Evolutionary conservation across 805 yeast species (phyloP), one percentile per base, ranked within the genome.

Genomic region (Scheffersomyces amazonensis): DNA sequence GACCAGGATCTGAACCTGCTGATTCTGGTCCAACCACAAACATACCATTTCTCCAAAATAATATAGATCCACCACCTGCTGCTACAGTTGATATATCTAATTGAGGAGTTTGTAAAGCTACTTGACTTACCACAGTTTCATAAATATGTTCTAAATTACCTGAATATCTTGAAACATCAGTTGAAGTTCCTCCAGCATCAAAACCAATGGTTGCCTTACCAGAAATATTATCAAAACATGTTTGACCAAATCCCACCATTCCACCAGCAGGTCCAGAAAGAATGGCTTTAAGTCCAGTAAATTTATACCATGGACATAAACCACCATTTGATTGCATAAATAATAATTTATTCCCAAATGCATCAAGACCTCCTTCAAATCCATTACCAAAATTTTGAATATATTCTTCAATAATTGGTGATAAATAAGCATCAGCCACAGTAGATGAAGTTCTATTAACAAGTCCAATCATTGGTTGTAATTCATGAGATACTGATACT

Each of bases 241-340:
- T 90, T 36, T 78, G 74, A 0, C 96, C 87, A 50, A 80, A 87
- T 0, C 98, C 98, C 23, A 91, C 96, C 41, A 91, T 95, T 35
- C 98, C 98, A 27, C 98, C 98, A 8, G 98, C 98, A 2, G 98
- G 98, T 2, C 98, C 98, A 1, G 96, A 87, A 24, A 91, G 63
- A 34, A 91, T 85, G 3, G 98, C 96, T 49, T 80, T 75, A 25
- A 91, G 67, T 2, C 98, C 98, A 0, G 96, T 83, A 57, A 91
- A 91, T 34, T 78, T 74, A 16, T 78, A 69, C 52, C 93, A 89
- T 39, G 88, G 88, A 16, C 90, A 89, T 42, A 91, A 73, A 2
- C 98, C 98, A 41, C 98, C 98, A 58, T 91, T 96, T 10, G 96
- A 86, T 62, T 91, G 96, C 98, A 91, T 91, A 60, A 91, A 91